These are phyloP conservation scores for Aspergillus pseudoglaucus DNA, from an alignment of 2,329 filamentous ascomycete species.

Conservation along the genomic window DNA sequence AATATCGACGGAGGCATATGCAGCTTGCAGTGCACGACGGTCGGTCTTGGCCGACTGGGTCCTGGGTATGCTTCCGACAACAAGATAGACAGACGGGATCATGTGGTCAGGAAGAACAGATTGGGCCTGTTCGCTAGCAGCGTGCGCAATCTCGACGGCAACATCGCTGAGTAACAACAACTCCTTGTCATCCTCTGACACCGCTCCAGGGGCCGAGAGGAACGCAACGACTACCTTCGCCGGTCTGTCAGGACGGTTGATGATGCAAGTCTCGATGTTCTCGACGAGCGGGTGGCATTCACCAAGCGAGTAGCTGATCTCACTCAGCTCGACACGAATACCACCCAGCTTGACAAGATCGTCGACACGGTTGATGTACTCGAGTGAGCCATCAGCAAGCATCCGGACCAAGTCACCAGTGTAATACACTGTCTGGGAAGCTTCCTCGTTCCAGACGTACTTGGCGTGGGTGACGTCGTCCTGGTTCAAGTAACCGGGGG, in stretches of 20 bases:
- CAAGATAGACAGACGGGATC: slow-evolving; percentile 27
- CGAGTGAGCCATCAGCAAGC: slow-evolving; percentile 32
- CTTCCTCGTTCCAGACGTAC: slow-evolving; percentile 25
- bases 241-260: slow-evolving; percentile 25
- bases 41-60: slow-evolving; percentile 29
- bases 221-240: slow-evolving; percentile 31
- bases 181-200: slow-evolving; percentile 1
- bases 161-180: slow-evolving; percentile 9
- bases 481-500: slow-evolving; percentile 24
- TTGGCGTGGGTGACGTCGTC: slow-evolving; percentile 22
- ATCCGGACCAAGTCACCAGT: slow-evolving; percentile 30
- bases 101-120: slow-evolving; percentile 25
- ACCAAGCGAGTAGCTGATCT: slow-evolving; percentile 28
- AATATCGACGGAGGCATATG: slow-evolving; percentile 21
- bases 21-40: slow-evolving; percentile 20
- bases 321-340: slow-evolving; percentile 33
- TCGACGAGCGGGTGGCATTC: slow-evolving; percentile 24
- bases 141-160: slow-evolving; percentile 17
- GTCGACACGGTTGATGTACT: slow-evolving; percentile 35
- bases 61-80: slow-evolving; percentile 23
- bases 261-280: slow-evolving; percentile 26
- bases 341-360: slow-evolving; percentile 38
- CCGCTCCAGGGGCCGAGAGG: slow-evolving; percentile 19
- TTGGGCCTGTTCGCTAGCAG: slow-evolving; percentile 15
- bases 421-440: slow-evolving; percentile 21